Evolutionary conservation across 768 basidiomycete genomes (phyloP).

Genomic region (Rhizopogon rudus): DNA sequence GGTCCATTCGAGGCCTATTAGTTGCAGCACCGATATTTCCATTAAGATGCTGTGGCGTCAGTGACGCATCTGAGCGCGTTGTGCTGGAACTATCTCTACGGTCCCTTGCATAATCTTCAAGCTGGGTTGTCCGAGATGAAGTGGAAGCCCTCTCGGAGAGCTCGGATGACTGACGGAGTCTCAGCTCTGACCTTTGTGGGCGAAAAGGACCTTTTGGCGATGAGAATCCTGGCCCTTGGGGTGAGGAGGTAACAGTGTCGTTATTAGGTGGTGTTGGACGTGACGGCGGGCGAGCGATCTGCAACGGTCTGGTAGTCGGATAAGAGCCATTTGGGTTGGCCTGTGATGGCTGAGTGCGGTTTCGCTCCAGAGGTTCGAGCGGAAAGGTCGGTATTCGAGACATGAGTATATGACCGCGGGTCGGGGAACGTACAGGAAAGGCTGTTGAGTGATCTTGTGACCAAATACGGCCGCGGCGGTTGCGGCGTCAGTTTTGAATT

Average conservation of each 20-base stretch:
- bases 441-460: too few relatives aligned
- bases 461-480: too few relatives aligned
- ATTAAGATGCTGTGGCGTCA: constrained; percentile 27
- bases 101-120: constrained; percentile 22
- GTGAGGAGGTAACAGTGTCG: constrained; percentile 31
- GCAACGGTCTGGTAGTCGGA: constrained; percentile 49
- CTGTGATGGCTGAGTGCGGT: constrained; percentile 37
- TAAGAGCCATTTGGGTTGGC: constrained; percentile 35
- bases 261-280: constrained; percentile 51
- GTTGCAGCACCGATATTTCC: constrained; percentile 15
- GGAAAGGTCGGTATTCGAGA: constrained; percentile 57
- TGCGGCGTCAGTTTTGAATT: too few relatives aligned
- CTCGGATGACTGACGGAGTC: constrained; percentile 49
- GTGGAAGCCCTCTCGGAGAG: constrained; percentile 47
- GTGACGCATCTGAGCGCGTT: constrained; percentile 40
- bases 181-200: constrained; percentile 63
- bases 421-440: not conserved
- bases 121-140: constrained; percentile 31
- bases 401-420: constrained; percentile 31
- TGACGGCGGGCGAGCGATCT: constrained; percentile 53
- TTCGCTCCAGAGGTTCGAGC: constrained; percentile 35
- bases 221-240: constrained; percentile 35
- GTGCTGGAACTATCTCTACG: constrained; percentile 50
- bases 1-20: constrained; percentile 14
- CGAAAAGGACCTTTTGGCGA: constrained; percentile 51